phyloP scores from a whole-genome alignment of 2,329 filamentous ascomycete species.

The Periconia macrospinosa region DNA sequence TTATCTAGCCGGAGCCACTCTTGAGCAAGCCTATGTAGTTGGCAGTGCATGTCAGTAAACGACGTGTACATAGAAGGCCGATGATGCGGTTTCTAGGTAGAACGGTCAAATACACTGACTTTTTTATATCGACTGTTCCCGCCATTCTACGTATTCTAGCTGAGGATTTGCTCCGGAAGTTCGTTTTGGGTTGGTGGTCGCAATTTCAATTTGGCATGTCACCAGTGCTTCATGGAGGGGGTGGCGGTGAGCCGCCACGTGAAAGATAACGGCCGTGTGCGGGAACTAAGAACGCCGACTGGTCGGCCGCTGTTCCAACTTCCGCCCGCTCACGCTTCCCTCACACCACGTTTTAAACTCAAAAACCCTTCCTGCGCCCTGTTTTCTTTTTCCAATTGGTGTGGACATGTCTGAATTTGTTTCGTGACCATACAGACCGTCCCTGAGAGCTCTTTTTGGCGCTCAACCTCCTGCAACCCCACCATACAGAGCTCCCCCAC shows the following conservation, averaged over 20 bases:
- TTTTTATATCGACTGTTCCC: conserved; percentile 33
- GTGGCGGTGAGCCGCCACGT: not conserved
- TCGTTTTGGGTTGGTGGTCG: not conserved
- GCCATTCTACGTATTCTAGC: conserved; percentile 22
- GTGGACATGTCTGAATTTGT: conserved; percentile 1
- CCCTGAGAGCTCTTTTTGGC: not conserved
- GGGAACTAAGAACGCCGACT: not conserved
- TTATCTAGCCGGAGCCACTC: conserved; percentile 63
- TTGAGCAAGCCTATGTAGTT: conserved; percentile 43
- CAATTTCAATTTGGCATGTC: not conserved
- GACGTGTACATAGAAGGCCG: not conserved
- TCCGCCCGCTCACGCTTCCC: not conserved
- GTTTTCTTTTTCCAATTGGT: not conserved
- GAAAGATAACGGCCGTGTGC: not conserved
- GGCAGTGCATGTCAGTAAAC: not conserved
- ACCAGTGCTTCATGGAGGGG: not conserved
- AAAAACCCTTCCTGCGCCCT: not conserved
- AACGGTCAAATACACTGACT: conserved; percentile 13
- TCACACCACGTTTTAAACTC: not conserved
- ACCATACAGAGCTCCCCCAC: not conserved
- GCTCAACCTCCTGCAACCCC: not conserved
- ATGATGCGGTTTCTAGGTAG: conserved; percentile 30
- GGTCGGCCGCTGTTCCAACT: not conserved
- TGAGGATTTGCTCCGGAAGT: not conserved
- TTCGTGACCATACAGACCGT: not conserved